Evolutionary conservation across 345 rosid genomes (phyloP).

Genomic region (Eucalyptus shirleyi): DNA sequence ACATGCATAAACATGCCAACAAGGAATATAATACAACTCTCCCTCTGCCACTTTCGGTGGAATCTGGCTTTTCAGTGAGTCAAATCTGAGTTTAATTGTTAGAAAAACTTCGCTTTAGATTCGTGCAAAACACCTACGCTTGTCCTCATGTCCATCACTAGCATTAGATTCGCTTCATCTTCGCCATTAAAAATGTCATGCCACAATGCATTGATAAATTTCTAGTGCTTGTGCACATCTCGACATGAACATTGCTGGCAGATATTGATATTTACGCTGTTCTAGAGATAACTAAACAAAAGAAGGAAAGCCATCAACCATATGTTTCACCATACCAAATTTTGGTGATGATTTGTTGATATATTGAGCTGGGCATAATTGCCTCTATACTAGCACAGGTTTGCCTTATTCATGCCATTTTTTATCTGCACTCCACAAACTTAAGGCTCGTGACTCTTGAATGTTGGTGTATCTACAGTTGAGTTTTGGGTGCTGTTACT

Average conservation of each 20-base stretch:
- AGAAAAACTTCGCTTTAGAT: background rate
- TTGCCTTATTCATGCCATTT: background rate
- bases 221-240: background rate
- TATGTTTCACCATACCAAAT: background rate
- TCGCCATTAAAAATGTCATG: background rate
- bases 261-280: background rate
- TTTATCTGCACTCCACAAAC: background rate
- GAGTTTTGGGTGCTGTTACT: background rate
- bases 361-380: background rate
- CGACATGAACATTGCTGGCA: background rate
- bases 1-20: background rate
- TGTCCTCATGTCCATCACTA: background rate
- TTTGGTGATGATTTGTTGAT: background rate
- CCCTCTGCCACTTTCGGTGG: background rate
- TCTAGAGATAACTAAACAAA: background rate
- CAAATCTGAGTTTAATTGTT: background rate
- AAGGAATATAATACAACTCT: background rate
- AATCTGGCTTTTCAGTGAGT: background rate
- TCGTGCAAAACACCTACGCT: background rate
- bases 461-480: background rate
- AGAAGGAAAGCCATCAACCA: background rate
- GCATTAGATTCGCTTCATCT: background rate
- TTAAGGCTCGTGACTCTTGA: background rate
- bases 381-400: background rate
- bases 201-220: background rate